Percentiles rank a stretch among this genome's conserved stretches.
phyloP scores from a whole-genome alignment of 441 rosid species.

The Pelargonium citronellum region DNA sequence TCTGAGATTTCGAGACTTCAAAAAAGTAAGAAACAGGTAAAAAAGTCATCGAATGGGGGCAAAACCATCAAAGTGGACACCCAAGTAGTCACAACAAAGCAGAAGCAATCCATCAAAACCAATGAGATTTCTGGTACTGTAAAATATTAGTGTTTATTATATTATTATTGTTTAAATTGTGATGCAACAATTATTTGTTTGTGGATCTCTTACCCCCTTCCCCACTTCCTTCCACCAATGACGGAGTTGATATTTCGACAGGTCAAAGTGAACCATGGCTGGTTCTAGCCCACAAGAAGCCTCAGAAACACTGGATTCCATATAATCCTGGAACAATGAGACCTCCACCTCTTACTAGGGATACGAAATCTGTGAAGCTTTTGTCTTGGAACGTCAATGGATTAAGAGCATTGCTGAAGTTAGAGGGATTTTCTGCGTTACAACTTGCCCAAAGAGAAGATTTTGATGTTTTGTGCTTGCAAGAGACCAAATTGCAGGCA shows the following conservation, averaged over 20 bases:
- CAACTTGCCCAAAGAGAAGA: conserved; percentile 81
- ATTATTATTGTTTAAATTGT: no score
- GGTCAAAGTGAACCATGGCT: conserved; percentile 75
- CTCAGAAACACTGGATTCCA: conserved; percentile 73
- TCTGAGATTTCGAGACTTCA: conserved; percentile 31
- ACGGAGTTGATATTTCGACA: conserved; percentile 19
- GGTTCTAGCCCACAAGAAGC: conserved; percentile 81
- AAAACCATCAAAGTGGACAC: conserved; percentile 32
- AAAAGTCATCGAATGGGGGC: conserved; percentile 25
- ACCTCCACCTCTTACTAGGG: conserved; percentile 44
- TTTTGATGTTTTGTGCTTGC: conserved; percentile 83
- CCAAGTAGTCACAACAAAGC: conserved; percentile 23
- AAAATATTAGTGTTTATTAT: conserved; percentile 1
- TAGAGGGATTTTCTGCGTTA: conserved; percentile 58
- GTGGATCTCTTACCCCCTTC: background rate
- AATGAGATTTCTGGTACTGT: conserved; percentile 33
- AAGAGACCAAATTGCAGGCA: conserved; percentile 90
- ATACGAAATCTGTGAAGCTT: conserved; percentile 46
- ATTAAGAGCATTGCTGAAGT: conserved; percentile 68
- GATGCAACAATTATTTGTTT: conserved; percentile 9
- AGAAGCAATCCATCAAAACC: conserved; percentile 29
- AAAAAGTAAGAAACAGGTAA: conserved; percentile 35
- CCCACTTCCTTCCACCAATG: conserved; percentile 12
- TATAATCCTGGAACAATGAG: conserved; percentile 82
- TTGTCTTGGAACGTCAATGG: conserved; percentile 97